phyloP scores from a whole-genome alignment of 345 rosid species.

The Limnanthes douglasii region DNA sequence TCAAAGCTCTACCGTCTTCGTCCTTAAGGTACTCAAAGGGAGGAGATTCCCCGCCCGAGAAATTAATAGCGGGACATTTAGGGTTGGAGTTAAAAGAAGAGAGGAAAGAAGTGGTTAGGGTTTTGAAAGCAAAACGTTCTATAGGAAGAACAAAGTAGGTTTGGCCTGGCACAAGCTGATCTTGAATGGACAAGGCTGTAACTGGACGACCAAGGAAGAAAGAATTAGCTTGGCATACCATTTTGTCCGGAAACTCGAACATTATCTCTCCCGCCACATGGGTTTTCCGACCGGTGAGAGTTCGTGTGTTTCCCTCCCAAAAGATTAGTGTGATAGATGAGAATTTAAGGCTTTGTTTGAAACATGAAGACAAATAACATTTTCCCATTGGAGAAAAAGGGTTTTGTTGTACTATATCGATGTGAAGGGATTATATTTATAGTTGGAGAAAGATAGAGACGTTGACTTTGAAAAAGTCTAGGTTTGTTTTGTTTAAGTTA shows the following conservation, averaged over 20 bases:
- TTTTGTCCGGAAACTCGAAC: constrained; percentile 71
- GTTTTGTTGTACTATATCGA: no score
- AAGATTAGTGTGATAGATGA: constrained; percentile 44
- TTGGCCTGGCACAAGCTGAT: constrained; percentile 43
- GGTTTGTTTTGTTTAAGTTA: no score
- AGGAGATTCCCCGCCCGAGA: constrained; percentile 19
- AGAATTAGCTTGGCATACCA: constrained; percentile 78
- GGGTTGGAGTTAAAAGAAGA: constrained; percentile 31
- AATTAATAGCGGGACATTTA: constrained; percentile 16
- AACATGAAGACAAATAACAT: no score
- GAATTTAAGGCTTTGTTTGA: no score
- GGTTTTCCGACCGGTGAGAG: constrained; percentile 21
- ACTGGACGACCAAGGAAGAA: constrained; percentile 80
- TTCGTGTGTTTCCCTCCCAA: constrained; percentile 39
- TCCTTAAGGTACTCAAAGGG: constrained; percentile 43
- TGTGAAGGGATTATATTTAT: no score
- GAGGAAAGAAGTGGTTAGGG: constrained; percentile 45
- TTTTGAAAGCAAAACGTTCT: constrained; percentile 32
- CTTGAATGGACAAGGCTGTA: constrained; percentile 54
- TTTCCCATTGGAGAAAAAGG: no score
- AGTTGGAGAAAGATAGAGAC: no score
- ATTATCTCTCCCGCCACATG: constrained; percentile 87
- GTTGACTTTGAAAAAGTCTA: no score
- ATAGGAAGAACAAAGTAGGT: constrained; percentile 78
- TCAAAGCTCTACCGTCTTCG: constrained; percentile 30